These are phyloP conservation scores for Aspergillus haitiensis DNA, from an alignment of 495 filamentous ascomycete species.

Conservation along the genomic window DNA sequence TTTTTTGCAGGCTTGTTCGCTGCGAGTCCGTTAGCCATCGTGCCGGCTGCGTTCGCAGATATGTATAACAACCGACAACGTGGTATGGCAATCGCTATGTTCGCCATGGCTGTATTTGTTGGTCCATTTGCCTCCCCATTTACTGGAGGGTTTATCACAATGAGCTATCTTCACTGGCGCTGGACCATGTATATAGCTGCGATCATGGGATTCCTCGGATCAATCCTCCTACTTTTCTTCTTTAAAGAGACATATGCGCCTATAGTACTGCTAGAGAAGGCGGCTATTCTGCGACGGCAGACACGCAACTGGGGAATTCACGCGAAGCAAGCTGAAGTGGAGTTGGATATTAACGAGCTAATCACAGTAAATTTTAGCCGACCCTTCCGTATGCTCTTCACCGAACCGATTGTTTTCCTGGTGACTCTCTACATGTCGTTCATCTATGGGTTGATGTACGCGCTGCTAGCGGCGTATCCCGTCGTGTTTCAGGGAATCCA, in stretches of 20 bases:
- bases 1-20: conserved; percentile 52
- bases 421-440: conserved; percentile 50
- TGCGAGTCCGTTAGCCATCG: conserved; percentile 44
- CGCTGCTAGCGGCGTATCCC: conserved; percentile 41
- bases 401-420: conserved; percentile 43
- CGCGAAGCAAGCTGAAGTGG: conserved; percentile 50
- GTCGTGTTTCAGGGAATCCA: conserved; percentile 42
- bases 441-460: conserved; percentile 48
- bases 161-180: conserved; percentile 47
- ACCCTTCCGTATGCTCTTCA: conserved; percentile 49
- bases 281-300: conserved; percentile 39
- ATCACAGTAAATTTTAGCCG: conserved; percentile 45
- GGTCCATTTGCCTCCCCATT: conserved; percentile 52
- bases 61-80: conserved; percentile 50
- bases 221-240: conserved; percentile 33
- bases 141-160: conserved; percentile 46
- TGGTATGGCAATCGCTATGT: conserved; percentile 51
- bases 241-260: conserved; percentile 44
- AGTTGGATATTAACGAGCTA: conserved; percentile 43
- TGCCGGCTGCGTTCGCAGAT: conserved; percentile 50
- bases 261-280: conserved; percentile 41
- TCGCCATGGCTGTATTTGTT: conserved; percentile 50
- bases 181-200: conserved; percentile 50
- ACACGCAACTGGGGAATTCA: conserved; percentile 52
- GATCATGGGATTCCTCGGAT: conserved; percentile 41